Evolutionary conservation across 192 early-diverging fungal genomes (phyloP).

Genomic region (Gaertneriomyces semiglobifer): DNA sequence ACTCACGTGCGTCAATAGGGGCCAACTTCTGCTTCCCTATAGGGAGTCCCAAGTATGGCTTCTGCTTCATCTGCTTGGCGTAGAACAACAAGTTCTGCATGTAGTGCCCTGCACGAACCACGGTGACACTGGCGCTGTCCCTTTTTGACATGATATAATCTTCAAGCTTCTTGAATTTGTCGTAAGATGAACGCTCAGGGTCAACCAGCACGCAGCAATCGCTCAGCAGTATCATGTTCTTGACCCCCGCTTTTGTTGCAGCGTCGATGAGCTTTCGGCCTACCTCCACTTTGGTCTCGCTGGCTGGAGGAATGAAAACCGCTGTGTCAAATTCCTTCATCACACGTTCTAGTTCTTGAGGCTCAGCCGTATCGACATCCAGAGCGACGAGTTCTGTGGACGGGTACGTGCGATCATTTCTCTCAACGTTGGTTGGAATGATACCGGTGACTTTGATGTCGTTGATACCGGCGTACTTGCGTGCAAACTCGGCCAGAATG

Average conservation of each 20-base stretch:
- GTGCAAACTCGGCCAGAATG: constrained; percentile 10
- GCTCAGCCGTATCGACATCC: not conserved
- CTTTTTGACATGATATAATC: not conserved
- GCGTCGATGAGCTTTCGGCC: not conserved
- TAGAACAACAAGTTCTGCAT: constrained; percentile 16
- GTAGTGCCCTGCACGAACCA: constrained; percentile 1
- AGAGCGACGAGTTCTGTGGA: not conserved
- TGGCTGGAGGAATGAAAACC: constrained; percentile 7
- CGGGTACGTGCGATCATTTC: not conserved
- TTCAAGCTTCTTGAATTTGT: not conserved
- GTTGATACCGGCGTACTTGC: constrained; percentile 3
- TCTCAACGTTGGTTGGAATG: constrained; percentile 9
- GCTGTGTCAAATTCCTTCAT: constrained; percentile 6
- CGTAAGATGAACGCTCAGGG: not conserved
- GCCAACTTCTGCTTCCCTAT: constrained; percentile 10
- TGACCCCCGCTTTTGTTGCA: not conserved
- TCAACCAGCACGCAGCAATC: not conserved
- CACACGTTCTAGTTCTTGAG: not conserved
- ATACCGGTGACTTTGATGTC: not conserved
- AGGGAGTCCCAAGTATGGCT: not conserved
- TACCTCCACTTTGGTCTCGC: constrained; percentile 6
- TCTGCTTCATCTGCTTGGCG: constrained; percentile 13
- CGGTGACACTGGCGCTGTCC: not conserved
- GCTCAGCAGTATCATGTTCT: not conserved
- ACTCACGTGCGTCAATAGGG: not conserved